Evolutionary conservation across 208 protist genomes (phyloP).

Genomic region (Trypanosoma conorhini): DNA sequence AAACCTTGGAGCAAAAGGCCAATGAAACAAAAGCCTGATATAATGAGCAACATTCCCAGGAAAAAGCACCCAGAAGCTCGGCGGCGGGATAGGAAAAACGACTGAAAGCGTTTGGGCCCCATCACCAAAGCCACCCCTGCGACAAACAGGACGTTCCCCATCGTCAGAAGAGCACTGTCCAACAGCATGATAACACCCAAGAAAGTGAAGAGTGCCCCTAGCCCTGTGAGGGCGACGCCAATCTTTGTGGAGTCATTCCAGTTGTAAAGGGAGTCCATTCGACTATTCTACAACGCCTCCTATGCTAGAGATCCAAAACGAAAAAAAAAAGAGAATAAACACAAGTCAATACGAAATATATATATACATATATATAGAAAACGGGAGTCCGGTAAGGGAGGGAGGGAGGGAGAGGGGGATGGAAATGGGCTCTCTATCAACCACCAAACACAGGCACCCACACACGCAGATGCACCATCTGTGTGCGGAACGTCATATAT

Average conservation of each 20-base stretch:
- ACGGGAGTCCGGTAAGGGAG: not conserved
- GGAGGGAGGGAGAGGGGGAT: not conserved
- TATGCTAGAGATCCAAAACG: not conserved
- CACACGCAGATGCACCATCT: not conserved
- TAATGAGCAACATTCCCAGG: constrained; percentile 78
- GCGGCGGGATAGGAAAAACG: constrained; percentile 77
- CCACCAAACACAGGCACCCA: not conserved
- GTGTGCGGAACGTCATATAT: not conserved
- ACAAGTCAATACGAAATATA: too few species aligned
- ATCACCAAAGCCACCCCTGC: constrained; percentile 84
- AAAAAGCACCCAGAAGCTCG: constrained; percentile 89
- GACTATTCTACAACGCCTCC: not conserved
- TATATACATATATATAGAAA: too few species aligned
- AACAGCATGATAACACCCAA: constrained; percentile 82
- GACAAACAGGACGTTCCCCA: constrained; percentile 92
- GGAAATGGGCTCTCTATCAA: constrained; percentile 1
- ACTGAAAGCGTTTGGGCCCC: constrained; percentile 68
- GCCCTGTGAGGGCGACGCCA: constrained; percentile 78
- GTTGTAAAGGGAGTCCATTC: constrained; percentile 87
- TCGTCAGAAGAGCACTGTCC: constrained; percentile 85
- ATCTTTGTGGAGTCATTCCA: constrained; percentile 91
- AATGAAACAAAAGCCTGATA: constrained; percentile 77
- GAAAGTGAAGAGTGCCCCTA: constrained; percentile 82
- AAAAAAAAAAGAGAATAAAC: constrained; percentile 1
- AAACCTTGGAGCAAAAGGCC: constrained; percentile 86